These are phyloP conservation scores for Pseudogymnoascus sp. DNA, from an alignment of 2,329 filamentous ascomycete species.

Conservation along the genomic window DNA sequence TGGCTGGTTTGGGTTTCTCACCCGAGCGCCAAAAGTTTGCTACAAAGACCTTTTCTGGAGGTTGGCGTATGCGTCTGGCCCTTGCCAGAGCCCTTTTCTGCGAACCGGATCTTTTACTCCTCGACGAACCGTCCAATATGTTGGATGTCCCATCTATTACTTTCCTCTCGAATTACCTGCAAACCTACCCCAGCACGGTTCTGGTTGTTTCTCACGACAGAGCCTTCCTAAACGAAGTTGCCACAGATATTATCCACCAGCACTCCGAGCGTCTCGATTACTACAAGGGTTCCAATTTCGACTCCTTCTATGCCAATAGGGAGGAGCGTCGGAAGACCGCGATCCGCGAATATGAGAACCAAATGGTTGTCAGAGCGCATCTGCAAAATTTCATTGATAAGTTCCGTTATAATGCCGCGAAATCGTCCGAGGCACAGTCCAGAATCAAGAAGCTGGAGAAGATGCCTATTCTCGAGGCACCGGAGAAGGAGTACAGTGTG, in stretches of 20 bases:
- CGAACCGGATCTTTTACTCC: constrained; percentile 87
- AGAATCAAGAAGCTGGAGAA: constrained; percentile 98
- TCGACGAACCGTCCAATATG: constrained; percentile 99
- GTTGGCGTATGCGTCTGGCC: constrained; percentile 98
- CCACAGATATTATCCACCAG: constrained; percentile 98
- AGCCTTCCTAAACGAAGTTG: constrained; percentile 96
- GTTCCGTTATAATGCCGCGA: constrained; percentile 97
- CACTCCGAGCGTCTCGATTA: constrained; percentile 96
- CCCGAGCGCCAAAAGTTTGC: constrained; percentile 83
- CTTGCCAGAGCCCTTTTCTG: constrained; percentile 94
- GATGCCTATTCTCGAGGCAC: constrained; percentile 85
- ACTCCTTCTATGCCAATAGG: constrained; percentile 93
- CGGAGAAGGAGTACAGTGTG: constrained; percentile 90
- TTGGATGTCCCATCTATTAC: constrained; percentile 99
- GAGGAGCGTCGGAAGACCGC: constrained; percentile 96
- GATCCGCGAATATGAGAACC: constrained; percentile 96
- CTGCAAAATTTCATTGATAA: constrained; percentile 98
- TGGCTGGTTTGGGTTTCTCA: constrained; percentile 95
- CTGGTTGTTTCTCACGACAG: constrained; percentile 97
- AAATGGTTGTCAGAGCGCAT: constrained; percentile 89
- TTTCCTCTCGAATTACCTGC: constrained; percentile 92
- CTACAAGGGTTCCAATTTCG: constrained; percentile 96
- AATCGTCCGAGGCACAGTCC: constrained; percentile 95
- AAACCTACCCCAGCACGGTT: constrained; percentile 87
- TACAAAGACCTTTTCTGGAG: constrained; percentile 97